A percentile compares a stretch with the other conserved stretches of the same genome.
Conservation (phyloP, 768 basidiomycete genomes). For the Podaxis sp. region DNA sequence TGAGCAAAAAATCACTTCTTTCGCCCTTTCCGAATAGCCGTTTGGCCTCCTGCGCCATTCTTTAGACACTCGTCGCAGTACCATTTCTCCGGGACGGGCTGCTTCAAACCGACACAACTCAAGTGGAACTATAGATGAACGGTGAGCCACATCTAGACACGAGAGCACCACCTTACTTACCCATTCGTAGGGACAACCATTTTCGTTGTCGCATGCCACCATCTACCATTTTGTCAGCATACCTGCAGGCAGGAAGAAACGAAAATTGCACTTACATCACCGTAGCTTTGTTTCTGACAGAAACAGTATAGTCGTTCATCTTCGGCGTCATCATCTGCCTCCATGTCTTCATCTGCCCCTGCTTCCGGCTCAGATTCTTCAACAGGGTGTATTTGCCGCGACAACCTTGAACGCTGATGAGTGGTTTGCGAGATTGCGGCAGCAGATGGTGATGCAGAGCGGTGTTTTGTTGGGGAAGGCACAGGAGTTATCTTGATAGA, state of each 20-base stretch:
- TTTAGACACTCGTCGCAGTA: conserved; percentile 53
- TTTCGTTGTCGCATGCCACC: conserved; percentile 72
- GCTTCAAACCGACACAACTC: conserved; percentile 53
- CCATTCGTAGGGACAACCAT: conserved; percentile 70
- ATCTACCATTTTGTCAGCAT: conserved; percentile 37
- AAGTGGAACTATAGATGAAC: conserved; percentile 51
- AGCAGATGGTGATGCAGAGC: conserved; percentile 44
- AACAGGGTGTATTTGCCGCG: conserved; percentile 42
- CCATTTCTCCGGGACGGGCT: conserved; percentile 50
- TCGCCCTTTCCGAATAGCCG: conserved; percentile 38
- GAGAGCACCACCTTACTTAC: conserved; percentile 34
- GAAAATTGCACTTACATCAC: conserved; percentile 38
- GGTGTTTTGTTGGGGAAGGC: conserved; percentile 35
- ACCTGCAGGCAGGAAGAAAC: neutral
- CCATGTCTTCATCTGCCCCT: conserved; percentile 40
- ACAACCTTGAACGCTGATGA: conserved; percentile 46
- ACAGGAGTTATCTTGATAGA: conserved; percentile 43
- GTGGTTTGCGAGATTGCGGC: conserved; percentile 30
- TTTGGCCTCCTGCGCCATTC: conserved; percentile 27
- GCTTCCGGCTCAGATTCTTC: conserved; percentile 38
- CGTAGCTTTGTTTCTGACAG: conserved; percentile 51
- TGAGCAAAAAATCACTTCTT: conserved; percentile 29
- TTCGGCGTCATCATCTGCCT: conserved; percentile 43
- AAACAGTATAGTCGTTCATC: conserved; percentile 52
- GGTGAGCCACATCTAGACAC: neutral